These are phyloP conservation scores for Leccinum olivaceopallidum DNA, from an alignment of 768 basidiomycete species.

Conservation along the genomic window DNA sequence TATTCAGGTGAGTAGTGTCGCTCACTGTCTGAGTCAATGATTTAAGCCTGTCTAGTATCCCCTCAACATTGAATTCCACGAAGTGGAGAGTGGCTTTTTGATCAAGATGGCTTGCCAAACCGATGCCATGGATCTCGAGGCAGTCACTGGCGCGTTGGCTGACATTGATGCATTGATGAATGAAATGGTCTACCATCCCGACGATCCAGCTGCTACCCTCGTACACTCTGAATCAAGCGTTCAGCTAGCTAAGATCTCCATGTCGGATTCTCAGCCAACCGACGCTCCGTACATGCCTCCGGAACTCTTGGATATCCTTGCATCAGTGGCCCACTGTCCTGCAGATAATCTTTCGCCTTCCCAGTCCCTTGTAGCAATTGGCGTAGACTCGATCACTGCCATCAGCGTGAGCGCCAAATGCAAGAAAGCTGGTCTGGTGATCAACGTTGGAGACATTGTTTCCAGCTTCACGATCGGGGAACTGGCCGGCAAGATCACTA, in stretches of 20 bases:
- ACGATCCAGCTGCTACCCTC: constrained; percentile 12
- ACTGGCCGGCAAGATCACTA: constrained; percentile 17
- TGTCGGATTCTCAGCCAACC: not conserved
- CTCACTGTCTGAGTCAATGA: too few species aligned
- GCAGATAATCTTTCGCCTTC: constrained; percentile 30
- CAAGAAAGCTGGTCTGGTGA: constrained; percentile 36
- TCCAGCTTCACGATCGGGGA: constrained; percentile 23
- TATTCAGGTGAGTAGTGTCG: too few species aligned
- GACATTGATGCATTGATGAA: constrained; percentile 21
- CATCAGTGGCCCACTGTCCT: constrained; percentile 29
- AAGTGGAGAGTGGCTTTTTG: constrained; percentile 31
- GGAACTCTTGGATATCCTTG: constrained; percentile 10
- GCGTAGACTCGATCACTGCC: constrained; percentile 52
- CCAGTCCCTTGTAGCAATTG: constrained; percentile 42
- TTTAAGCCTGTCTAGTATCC: too few species aligned
- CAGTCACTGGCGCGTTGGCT: constrained; percentile 21
- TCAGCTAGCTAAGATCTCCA: not conserved
- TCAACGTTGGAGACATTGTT: constrained; percentile 39
- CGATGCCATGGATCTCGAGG: constrained; percentile 27
- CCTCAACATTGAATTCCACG: constrained; percentile 13
- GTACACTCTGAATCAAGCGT: not conserved
- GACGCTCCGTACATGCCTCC: constrained; percentile 5
- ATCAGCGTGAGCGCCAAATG: constrained; percentile 44
- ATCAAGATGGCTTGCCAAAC: constrained; percentile 39
- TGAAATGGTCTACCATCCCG: constrained; percentile 22